These are phyloP conservation scores for Mycocentrospora acerina DNA, from an alignment of 2,329 filamentous ascomycete genomes.

Conservation along the genomic window DNA sequence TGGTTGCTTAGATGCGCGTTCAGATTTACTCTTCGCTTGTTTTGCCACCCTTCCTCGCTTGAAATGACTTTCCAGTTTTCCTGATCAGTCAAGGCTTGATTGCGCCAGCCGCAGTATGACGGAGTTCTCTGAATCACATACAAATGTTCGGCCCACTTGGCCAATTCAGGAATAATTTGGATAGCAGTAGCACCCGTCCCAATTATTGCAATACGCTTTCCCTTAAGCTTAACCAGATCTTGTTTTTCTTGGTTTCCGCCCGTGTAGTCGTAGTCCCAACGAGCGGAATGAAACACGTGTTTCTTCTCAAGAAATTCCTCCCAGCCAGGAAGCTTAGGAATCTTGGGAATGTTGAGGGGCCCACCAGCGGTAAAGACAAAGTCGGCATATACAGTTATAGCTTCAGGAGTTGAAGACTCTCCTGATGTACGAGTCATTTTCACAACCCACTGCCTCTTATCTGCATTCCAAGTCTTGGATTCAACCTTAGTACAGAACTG, in stretches of 20 bases:
- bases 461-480: constrained; percentile 20
- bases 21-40: constrained; percentile 48
- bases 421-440: constrained; percentile 9
- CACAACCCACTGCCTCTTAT: constrained; percentile 11
- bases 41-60: constrained; percentile 60
- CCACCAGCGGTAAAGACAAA: constrained; percentile 7
- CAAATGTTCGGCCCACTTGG: constrained; percentile 39
- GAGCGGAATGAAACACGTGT: constrained; percentile 46
- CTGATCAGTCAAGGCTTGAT: constrained; percentile 45
- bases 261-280: constrained; percentile 49
- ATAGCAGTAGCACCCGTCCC: constrained; percentile 49
- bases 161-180: constrained; percentile 45
- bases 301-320: constrained; percentile 42
- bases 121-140: constrained; percentile 49
- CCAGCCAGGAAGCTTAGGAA: constrained; percentile 46
- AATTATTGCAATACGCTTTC: constrained; percentile 46
- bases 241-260: no score
- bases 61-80: constrained; percentile 24
- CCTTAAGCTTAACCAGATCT: constrained; percentile 7
- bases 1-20: constrained; percentile 34
- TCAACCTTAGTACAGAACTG: constrained; percentile 23
- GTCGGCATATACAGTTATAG: no score
- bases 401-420: no score
- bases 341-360: no score
- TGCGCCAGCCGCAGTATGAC: constrained; percentile 38